Base-by-base conservation (phyloP, 768 basidiomycete species). In the Collybia sordida region DNA sequence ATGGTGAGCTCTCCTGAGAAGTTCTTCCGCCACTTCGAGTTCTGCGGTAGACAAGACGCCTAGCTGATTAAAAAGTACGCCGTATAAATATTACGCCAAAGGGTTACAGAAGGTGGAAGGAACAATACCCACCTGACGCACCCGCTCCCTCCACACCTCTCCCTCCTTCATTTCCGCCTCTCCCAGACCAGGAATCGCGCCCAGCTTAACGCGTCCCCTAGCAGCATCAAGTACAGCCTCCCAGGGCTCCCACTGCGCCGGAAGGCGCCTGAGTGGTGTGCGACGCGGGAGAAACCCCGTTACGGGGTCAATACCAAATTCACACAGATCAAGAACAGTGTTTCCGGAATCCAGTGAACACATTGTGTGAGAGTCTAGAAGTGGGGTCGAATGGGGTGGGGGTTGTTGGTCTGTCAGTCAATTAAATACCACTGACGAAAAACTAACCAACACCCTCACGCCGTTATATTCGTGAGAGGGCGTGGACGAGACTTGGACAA, bases 231-330 rank as follows among this genome's bases (percentile, higher is more conserved):
- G 75, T 31, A 66, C 60, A 9, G 57, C 59, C 60, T 93, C 89
- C 91, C 89, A 96, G 28, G 70, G 65, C 19, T 73, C 74, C 71
- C 77, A 90, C 44, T 69, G 64, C 1, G 43, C 45, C 0, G 82
- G 79, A 1, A 94, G 74, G 9, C 85, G 77, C n/a, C 63, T 59
- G 0, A 86, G 61, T 0, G 93, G 91, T 0, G 80, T 76, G 23
- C 83, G 76, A 0, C 88, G 88, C 0, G 93, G 91, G 81, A 96
- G 85, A 62, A 97, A 96, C 0, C 94, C 94, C 0, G 91, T 91
- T n/a, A 85, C 74, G 2, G 86, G 88, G 60, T 93, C 90, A 57
- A 97, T 90, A 62, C 96, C 92, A 73, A 90, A 97, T 73, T 90
- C 89, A 56, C 89, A 86, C 3, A 86, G 85, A 2, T 88, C 86